These are phyloP conservation scores for Neurospora discreta DNA, from an alignment of 495 filamentous ascomycete genomes.

Conservation along the genomic window DNA sequence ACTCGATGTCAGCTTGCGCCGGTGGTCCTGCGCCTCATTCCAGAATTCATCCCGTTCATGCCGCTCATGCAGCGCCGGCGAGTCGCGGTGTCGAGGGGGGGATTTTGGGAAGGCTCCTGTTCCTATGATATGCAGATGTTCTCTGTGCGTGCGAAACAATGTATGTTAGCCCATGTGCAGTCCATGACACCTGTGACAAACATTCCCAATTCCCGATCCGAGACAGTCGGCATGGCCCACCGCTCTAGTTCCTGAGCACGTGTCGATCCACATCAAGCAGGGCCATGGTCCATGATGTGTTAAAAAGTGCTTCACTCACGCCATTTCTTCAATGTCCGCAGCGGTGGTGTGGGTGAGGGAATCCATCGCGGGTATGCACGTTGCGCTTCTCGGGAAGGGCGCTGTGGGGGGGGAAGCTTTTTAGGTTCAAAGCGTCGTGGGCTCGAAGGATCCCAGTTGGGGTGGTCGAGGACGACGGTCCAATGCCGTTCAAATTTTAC, in stretches of 20 bases:
- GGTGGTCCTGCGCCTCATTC: neutral
- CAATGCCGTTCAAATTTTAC: neutral
- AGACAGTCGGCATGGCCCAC: neutral
- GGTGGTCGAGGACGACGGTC: neutral
- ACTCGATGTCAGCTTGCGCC: neutral
- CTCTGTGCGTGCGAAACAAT: neutral
- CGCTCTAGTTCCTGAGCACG: neutral
- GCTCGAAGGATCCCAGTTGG: neutral
- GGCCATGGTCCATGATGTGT: neutral
- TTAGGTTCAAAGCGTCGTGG: neutral
- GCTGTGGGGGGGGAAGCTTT: neutral
- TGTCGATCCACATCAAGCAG: neutral
- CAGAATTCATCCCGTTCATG: conserved; percentile 2
- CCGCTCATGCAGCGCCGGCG: conserved; percentile 2
- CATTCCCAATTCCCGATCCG: neutral
- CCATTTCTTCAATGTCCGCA: conserved; percentile 10
- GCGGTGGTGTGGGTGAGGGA: neutral
- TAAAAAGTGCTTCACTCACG: conserved; percentile 2
- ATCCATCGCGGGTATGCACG: conserved; percentile 2
- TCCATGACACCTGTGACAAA: conserved; percentile 2
- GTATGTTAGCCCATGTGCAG: neutral
- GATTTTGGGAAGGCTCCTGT: conserved; percentile 1
- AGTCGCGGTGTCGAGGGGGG: neutral
- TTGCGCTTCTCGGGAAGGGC: neutral
- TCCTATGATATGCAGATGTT: conserved; percentile 6